Evolutionary conservation across 164 flowering plant species (phyloP).

Genomic region (Houttuynia cordata): DNA sequence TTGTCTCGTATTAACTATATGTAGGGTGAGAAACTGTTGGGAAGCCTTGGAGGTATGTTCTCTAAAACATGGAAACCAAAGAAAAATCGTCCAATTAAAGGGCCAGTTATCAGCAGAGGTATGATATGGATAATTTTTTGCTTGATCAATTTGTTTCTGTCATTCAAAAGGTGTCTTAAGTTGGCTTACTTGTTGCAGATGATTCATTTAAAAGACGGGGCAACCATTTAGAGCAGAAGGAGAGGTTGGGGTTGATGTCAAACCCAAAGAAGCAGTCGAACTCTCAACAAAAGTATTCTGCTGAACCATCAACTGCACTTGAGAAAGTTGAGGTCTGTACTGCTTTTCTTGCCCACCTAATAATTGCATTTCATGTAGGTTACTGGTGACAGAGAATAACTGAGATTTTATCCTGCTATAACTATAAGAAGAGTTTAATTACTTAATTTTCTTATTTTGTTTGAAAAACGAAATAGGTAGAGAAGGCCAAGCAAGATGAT

Average conservation of each 20-base stretch:
- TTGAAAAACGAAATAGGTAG: constrained; percentile 11
- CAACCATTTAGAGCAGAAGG: constrained; percentile 43
- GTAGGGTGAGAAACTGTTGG: constrained; percentile 40
- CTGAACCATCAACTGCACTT: constrained; percentile 47
- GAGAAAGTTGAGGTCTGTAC: constrained; percentile 75
- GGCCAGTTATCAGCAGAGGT: constrained; percentile 58
- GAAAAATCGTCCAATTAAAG: constrained; percentile 50
- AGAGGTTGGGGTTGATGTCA: constrained; percentile 49
- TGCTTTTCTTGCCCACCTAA: not conserved
- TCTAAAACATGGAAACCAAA: constrained; percentile 93
- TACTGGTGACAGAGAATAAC: not conserved
- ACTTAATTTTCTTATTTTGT: not conserved
- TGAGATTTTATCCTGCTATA: not conserved
- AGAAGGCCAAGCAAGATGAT: constrained; percentile 15
- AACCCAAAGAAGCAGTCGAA: constrained; percentile 24
- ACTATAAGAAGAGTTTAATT: not conserved
- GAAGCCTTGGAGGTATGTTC: constrained; percentile 86
- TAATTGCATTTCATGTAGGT: not conserved
- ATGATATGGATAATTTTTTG: not conserved
- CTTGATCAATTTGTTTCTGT: not conserved
- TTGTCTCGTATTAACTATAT: not conserved
- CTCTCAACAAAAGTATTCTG: constrained; percentile 24
- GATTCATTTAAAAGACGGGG: constrained; percentile 29
- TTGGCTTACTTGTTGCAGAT: constrained; percentile 25
- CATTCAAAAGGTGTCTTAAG: not conserved